Percentiles rank a stretch among this genome's conserved stretches.
phyloP scores from a whole-genome alignment of 441 rosid species.

The Kokia cookei region DNA sequence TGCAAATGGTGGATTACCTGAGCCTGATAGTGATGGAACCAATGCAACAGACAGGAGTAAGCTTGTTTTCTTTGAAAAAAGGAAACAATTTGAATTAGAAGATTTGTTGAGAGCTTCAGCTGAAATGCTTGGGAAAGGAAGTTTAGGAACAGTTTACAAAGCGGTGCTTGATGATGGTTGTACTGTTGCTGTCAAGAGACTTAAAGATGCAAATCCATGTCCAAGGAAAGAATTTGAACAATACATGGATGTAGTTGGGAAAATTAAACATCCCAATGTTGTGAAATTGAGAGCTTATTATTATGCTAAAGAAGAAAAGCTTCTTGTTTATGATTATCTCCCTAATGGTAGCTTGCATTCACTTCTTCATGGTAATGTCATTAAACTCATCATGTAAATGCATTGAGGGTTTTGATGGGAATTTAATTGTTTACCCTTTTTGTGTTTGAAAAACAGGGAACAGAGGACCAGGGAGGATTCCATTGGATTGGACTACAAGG shows the following conservation, averaged over 20 bases:
- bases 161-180: conserved; percentile 78
- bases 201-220: conserved; percentile 92
- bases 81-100: conserved; percentile 77
- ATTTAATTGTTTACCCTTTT: neutral
- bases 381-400: neutral
- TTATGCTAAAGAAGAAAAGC: conserved; percentile 92
- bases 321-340: conserved; percentile 83
- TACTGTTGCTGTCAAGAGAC: conserved; percentile 78
- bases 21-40: conserved; percentile 71
- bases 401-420: neutral
- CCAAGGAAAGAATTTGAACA: conserved; percentile 82
- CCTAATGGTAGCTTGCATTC: conserved; percentile 82
- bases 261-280: conserved; percentile 66
- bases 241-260: conserved; percentile 88
- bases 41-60: conserved; percentile 57
- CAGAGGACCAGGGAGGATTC: conserved; percentile 86
- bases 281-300: conserved; percentile 88
- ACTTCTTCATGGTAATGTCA: conserved; percentile 72
- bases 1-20: conserved; percentile 38
- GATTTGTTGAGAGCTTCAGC: conserved; percentile 87
- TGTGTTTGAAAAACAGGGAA: conserved; percentile 35
- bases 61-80: conserved; percentile 78
- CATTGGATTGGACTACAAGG: conserved; percentile 96
- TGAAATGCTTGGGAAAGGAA: conserved; percentile 95
- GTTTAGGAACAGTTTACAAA: conserved; percentile 83